Conservation (phyloP, 768 basidiomycete species). For the Artomyces pyxidatus region DNA sequence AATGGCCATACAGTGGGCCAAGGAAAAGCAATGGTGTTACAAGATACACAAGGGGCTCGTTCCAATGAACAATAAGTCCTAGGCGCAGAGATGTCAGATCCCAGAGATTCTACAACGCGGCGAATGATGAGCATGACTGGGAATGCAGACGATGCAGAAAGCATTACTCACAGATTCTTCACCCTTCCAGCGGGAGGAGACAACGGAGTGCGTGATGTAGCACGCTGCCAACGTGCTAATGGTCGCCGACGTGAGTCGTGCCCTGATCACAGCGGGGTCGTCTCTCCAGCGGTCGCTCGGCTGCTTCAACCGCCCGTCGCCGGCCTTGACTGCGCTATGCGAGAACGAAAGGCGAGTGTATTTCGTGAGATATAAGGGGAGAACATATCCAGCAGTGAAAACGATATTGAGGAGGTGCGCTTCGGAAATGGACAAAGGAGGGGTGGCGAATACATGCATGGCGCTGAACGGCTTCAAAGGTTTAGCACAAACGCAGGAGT, state of each 20-base stretch:
- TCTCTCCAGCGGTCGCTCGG: conserved; percentile 58
- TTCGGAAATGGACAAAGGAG: conserved; percentile 17
- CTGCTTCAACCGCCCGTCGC: conserved; percentile 23
- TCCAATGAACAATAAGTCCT: conserved; percentile 17
- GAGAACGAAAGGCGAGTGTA: conserved; percentile 50
- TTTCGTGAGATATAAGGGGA: conserved; percentile 72
- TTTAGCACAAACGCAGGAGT: too few species aligned
- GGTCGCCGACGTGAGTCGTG: conserved; percentile 61
- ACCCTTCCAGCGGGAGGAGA: conserved; percentile 24
- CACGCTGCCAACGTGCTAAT: conserved; percentile 56
- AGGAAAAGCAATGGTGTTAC: conserved; percentile 67
- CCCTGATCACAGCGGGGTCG: conserved; percentile 78
- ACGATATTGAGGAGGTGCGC: conserved; percentile 50
- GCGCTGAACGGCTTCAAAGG: too few species aligned
- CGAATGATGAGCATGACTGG: neutral
- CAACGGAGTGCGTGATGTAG: conserved; percentile 36
- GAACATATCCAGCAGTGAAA: conserved; percentile 68
- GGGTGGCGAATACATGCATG: conserved; percentile 13
- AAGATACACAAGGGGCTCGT: conserved; percentile 41
- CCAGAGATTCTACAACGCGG: conserved; percentile 6
- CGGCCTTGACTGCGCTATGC: conserved; percentile 24
- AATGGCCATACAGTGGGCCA: conserved; percentile 65
- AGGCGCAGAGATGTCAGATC: conserved; percentile 16
- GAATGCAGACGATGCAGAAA: neutral
- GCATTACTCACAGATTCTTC: conserved; percentile 13